Evolutionary conservation across 116 monocot species (phyloP), one percentile per base, ranked within the genome.

Genomic region (Papilionanthe hybrid): DNA sequence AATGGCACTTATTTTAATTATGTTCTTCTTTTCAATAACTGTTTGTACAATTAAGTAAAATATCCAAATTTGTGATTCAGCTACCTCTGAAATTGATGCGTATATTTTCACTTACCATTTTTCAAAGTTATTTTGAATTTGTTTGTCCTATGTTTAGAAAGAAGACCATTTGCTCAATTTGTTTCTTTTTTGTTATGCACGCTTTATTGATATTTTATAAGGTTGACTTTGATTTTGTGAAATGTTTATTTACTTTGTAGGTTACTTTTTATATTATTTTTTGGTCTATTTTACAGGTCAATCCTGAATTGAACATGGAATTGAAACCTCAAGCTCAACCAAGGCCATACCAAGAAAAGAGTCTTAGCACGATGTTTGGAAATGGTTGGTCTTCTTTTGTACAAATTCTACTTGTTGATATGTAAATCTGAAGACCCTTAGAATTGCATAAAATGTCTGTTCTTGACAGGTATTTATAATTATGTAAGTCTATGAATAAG

Each of bases 291-390:
- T 67, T 85, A 76, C 66, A 96, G 96, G 96, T 97, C 75, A 98
- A 98, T 75, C 98, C 98, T 77, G 98, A 98, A 75, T 85, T 98
- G 75, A 91, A 90, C 48, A 93, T 98, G 88, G 98, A 98, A 87
- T 82, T 98, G 84, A 94, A 93, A 80, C 98, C 98, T 77, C 93
- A 98, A 75, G 94, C 98, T 43, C 94, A 89, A 81, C 94, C 98
- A 68, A 98, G 98, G 82, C 98, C 98, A 79, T 98, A 98, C 73
- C 98, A 98, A 85, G 98, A 98, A 75, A 98, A 98, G 83, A 98
- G 98, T 87, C 98, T 98, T 23, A 98, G 98, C 83, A 98, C 94
- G 81, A 98, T 98, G 98, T 98, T 98, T 90, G 98, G 98, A 72
- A 98, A 98, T 87, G 98, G 96, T 94, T 78, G 78, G 80, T 50